Base-by-base conservation (phyloP, 345 rosid species). In the Lepidium didymum region DNA sequence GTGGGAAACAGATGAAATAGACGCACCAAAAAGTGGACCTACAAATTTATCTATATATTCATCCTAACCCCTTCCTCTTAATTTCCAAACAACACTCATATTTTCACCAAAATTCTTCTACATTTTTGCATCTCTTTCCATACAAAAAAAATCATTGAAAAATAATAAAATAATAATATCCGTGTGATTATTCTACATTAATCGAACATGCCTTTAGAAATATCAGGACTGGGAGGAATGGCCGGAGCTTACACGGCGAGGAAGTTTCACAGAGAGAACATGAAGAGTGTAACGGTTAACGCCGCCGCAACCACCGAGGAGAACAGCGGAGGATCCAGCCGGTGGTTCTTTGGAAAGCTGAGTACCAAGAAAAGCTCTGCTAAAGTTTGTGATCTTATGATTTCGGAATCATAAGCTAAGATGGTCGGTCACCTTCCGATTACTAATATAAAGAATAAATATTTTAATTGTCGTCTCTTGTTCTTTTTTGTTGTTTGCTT, bases 321-420 rank as follows among this genome's bases (percentile, higher is more conserved):
- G 12, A 73, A 63, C 55, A 55, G 67, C 16, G 77, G 72, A 51
- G 61, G 77, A 58, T 66, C 43, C 3, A 19, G 72, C 34, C 16
- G 61, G 47, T 65, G 72, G 77, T 73, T 73, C 15, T 65, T 42
- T 13, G 54, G 77, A 9, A 73, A 66, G 67, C 67, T 34, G 9
- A 57, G 16, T 62, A 57, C 72, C 56, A 73, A 73, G 67, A 73
- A 58, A 66, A 58, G 8, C 42, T 58, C 77, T 46, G 77, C 77
- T 66, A 73, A 73, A 73, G 77, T 73, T 49, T 51, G 77, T 58
- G 72, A 73, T 58, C 72, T 57, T 40, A 66, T 66, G 40, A 41
- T 35, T 41, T 65, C 25, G 50, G 67, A 59, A 23, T 73, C 23
- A 66, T 45, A 54, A 33, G 43, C 61, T 71, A 71, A 54, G 42